phyloP scores from a whole-genome alignment of 768 basidiomycete species.

The Boletus subparvulus region DNA sequence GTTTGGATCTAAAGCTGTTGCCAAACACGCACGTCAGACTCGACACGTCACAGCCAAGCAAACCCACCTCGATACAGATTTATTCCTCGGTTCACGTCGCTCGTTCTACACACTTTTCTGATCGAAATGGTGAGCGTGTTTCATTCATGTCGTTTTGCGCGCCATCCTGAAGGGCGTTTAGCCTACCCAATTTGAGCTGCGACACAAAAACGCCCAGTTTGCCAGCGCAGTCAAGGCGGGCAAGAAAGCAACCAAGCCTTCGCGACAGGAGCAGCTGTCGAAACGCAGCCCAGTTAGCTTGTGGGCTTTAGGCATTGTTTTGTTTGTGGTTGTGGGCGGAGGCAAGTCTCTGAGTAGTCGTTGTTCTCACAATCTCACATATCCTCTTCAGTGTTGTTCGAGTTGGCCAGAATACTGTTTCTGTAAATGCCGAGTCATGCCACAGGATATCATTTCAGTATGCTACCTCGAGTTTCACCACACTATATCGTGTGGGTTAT shows the following conservation, averaged over 20 bases:
- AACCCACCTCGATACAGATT: neutral
- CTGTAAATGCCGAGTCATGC: conserved; percentile 39
- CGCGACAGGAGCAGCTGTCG: conserved; percentile 65
- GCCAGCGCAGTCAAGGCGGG: conserved; percentile 69
- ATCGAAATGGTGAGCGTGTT: conserved; percentile 33
- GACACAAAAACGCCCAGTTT: conserved; percentile 79
- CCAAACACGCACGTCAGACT: conserved; percentile 24
- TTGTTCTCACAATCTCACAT: conserved; percentile 9
- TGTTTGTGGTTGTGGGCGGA: conserved; percentile 81
- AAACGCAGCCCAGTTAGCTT: conserved; percentile 75
- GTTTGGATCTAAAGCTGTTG: conserved; percentile 31
- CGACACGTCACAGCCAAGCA: conserved; percentile 16
- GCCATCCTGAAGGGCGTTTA: conserved; percentile 25
- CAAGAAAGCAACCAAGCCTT: conserved; percentile 72
- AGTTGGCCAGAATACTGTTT: conserved; percentile 65
- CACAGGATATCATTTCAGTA: neutral
- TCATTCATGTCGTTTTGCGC: neutral
- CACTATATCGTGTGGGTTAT: neutral
- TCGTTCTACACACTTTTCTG: conserved; percentile 22
- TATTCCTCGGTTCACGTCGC: conserved; percentile 20
- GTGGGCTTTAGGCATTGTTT: conserved; percentile 69
- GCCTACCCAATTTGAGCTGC: conserved; percentile 84
- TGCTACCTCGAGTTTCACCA: neutral
- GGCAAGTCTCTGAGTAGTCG: conserved; percentile 45
- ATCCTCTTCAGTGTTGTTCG: conserved; percentile 61